phyloP scores from a whole-genome alignment of 495 filamentous ascomycete species.

The Tuber indicum region DNA sequence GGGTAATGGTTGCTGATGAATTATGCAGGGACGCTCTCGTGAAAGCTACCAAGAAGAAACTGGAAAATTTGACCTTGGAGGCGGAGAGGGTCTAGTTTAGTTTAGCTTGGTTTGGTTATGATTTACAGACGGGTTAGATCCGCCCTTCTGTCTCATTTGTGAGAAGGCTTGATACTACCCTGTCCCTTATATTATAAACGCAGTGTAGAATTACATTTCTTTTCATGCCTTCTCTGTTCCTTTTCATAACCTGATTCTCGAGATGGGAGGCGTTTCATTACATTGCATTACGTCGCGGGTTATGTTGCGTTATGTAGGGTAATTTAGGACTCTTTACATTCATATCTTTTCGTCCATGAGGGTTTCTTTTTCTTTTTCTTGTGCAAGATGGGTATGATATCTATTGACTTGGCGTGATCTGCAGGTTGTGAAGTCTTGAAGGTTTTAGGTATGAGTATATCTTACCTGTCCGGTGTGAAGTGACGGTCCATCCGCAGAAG shows the following conservation, averaged over 20 bases:
- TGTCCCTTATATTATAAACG: not conserved
- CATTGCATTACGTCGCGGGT: not conserved
- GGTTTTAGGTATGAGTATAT: not conserved
- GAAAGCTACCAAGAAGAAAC: constrained; percentile 39
- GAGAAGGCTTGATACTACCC: not conserved
- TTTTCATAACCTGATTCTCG: not conserved
- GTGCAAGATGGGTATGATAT: not conserved
- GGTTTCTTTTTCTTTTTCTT: not conserved
- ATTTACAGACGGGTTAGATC: not conserved
- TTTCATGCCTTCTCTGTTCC: not conserved
- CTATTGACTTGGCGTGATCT: not conserved
- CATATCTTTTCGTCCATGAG: not conserved
- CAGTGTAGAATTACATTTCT: not conserved
- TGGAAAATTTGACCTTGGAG: constrained; percentile 29
- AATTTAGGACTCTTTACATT: not conserved
- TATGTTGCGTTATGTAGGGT: not conserved
- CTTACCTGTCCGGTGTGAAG: not conserved
- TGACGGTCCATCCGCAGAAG: too few species aligned
- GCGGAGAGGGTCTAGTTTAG: constrained; percentile 21
- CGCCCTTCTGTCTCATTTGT: not conserved
- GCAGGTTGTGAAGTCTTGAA: not conserved
- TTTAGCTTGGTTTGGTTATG: not conserved
- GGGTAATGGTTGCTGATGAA: constrained; percentile 16
- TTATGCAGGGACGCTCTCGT: constrained; percentile 29
- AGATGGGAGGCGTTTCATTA: not conserved